Percentiles rank a stretch among this genome's conserved stretches.
These are phyloP conservation scores for Lepiota subincarnata DNA, from an alignment of 768 basidiomycete genomes.

Conservation along the genomic window DNA sequence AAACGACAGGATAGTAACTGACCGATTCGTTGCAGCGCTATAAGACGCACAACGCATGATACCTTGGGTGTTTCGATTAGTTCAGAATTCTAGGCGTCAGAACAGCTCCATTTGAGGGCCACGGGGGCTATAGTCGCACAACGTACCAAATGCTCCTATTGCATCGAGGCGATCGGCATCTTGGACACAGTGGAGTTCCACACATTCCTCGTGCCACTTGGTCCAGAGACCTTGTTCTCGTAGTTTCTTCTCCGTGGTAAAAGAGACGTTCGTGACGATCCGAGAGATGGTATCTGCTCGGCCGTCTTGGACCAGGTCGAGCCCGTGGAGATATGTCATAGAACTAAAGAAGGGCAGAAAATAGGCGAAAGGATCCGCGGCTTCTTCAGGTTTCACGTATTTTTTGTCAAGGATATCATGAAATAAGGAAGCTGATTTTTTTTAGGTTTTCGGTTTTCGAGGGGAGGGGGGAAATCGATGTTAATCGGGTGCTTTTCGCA, in stretches of 20 bases:
- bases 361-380: slow-evolving; percentile 58
- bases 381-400: slow-evolving; percentile 57
- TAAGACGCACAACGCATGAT: slow-evolving; percentile 71
- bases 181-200: slow-evolving; percentile 79
- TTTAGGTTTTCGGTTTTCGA: neutral
- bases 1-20: slow-evolving; percentile 12
- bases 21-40: slow-evolving; percentile 50
- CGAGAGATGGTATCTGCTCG: slow-evolving; percentile 50
- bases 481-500: neutral
- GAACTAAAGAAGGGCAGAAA: slow-evolving; percentile 63
- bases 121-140: neutral
- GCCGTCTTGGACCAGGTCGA: slow-evolving; percentile 59
- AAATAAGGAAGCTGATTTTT: slow-evolving; percentile 62
- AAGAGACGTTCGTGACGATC: slow-evolving; percentile 79
- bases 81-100: neutral
- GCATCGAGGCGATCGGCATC: slow-evolving; percentile 79
- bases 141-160: slow-evolving; percentile 74
- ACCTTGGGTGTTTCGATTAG: slow-evolving; percentile 29
- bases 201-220: slow-evolving; percentile 65
- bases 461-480: neutral
- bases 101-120: slow-evolving; percentile 1
- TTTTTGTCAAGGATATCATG: slow-evolving; percentile 89
- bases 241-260: slow-evolving; percentile 77
- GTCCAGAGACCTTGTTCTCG: slow-evolving; percentile 50
- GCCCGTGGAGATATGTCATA: slow-evolving; percentile 35